A percentile compares a stretch with the other conserved stretches of the same genome.
Evolutionary conservation across 768 basidiomycete genomes (phyloP).

Genomic region (Strobilomyces dryophilus): DNA sequence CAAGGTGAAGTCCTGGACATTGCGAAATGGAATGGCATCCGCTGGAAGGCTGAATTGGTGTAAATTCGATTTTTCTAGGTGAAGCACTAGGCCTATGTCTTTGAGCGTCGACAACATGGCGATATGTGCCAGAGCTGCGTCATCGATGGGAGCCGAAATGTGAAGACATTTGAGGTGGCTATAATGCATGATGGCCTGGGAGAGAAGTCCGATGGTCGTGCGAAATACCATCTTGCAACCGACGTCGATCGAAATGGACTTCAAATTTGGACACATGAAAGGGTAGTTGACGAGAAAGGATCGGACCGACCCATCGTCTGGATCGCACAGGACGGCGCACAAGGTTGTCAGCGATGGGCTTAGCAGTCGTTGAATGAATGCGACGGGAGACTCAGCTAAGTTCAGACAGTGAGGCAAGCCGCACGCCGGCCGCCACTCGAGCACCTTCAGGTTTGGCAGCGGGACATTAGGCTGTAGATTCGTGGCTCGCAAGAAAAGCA

Average conservation of each 20-base stretch:
- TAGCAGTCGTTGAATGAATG: background rate
- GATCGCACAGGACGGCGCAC: background rate
- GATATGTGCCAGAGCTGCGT: background rate
- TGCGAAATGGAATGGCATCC: background rate
- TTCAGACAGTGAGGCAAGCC: background rate
- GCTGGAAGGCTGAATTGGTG: background rate
- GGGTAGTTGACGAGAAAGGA: background rate
- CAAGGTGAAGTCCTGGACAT: background rate
- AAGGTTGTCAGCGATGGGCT: background rate
- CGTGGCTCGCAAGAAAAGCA: background rate
- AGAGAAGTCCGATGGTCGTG: background rate
- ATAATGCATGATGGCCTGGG: background rate
- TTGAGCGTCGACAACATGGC: background rate
- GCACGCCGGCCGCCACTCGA: background rate
- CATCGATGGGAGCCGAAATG: background rate
- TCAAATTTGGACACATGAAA: background rate
- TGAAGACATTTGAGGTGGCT: background rate
- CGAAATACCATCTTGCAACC: background rate
- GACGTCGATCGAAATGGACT: background rate
- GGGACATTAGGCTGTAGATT: background rate
- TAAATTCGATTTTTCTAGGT: background rate
- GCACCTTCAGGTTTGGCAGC: conserved; percentile 1
- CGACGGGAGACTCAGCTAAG: background rate
- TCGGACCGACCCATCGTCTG: background rate
- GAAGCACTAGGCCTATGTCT: background rate